Conservation (phyloP, 2,329 filamentous ascomycete genomes). For the Dactylellina haptotyla region DNA sequence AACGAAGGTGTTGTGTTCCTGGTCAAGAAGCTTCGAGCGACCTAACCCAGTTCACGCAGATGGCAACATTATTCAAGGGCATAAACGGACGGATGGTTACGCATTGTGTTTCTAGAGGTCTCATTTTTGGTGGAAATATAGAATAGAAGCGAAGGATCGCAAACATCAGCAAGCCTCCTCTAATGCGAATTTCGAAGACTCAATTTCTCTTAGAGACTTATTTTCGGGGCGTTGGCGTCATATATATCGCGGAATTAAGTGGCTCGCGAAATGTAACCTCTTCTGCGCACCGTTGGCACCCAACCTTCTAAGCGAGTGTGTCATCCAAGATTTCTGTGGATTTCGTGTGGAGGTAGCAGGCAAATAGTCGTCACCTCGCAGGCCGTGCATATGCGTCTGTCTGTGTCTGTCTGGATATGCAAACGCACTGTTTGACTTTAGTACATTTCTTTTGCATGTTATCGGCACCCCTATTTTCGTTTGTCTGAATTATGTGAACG, state of each 20-base stretch:
- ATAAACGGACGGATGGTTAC: too few relatives aligned
- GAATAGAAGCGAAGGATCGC: constrained; percentile 21
- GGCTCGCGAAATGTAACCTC: constrained; percentile 50
- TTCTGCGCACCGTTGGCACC: constrained; percentile 29
- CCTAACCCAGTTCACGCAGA: background rate
- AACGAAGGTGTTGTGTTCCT: constrained; percentile 68
- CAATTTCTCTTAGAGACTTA: background rate
- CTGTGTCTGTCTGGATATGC: too few relatives aligned
- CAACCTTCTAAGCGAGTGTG: constrained; percentile 35
- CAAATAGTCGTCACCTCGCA: constrained; percentile 10
- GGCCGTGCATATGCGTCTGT: too few relatives aligned
- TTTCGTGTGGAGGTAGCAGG: background rate
- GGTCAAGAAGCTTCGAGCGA: constrained; percentile 53
- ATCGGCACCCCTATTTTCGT: background rate
- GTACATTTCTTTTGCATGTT: background rate
- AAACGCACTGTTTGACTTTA: background rate
- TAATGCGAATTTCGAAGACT: background rate
- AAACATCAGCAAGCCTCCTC: background rate
- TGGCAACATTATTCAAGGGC: too few relatives aligned
- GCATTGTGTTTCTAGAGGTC: too few relatives aligned
- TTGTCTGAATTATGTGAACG: background rate
- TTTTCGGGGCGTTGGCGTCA: background rate
- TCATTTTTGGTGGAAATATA: too few relatives aligned
- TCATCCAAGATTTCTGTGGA: background rate
- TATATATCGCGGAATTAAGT: constrained; percentile 31